Conservation (phyloP, 352 stramenopile genomes). For the Aphanomyces astaci region DNA sequence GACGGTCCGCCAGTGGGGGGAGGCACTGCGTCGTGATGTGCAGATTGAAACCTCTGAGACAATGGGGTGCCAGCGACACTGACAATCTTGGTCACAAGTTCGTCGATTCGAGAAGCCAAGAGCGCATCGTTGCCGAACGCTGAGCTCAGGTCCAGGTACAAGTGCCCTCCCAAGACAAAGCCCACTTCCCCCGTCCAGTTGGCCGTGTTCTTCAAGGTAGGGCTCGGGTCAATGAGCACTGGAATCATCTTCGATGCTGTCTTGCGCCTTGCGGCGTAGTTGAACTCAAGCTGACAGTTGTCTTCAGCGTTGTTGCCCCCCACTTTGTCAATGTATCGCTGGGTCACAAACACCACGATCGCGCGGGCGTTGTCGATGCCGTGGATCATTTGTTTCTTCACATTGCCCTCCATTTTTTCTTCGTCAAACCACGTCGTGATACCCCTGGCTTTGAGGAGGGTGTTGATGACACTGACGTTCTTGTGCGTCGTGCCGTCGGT, state of each 20-base stretch:
- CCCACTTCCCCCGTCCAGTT: slow-evolving; percentile 1
- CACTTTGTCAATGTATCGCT: slow-evolving; percentile 17
- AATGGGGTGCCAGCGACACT: slow-evolving; percentile 8
- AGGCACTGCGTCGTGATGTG: too few relatives aligned
- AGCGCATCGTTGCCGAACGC: neutral
- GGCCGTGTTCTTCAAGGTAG: neutral
- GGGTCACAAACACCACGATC: slow-evolving; percentile 15
- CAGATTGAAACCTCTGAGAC: neutral
- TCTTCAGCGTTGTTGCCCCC: slow-evolving; percentile 6
- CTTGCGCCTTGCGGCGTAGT: neutral
- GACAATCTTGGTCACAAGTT: slow-evolving; percentile 6
- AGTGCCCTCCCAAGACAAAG: slow-evolving; percentile 3
- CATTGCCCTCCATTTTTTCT: slow-evolving; percentile 18
- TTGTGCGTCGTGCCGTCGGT: slow-evolving; percentile 10
- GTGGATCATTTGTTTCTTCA: slow-evolving; percentile 13
- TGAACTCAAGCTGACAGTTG: slow-evolving; percentile 17
- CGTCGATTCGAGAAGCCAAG: slow-evolving; percentile 2
- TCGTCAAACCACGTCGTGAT: slow-evolving; percentile 24
- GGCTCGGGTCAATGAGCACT: neutral
- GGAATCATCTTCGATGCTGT: slow-evolving; percentile 9
- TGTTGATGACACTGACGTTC: slow-evolving; percentile 1
- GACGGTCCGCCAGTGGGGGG: neutral
- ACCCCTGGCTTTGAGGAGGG: neutral
- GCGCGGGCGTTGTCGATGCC: slow-evolving; percentile 17
- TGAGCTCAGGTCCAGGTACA: slow-evolving; percentile 16